These are phyloP conservation scores for Leptomonas seymouri DNA, from an alignment of 208 protist species.

Conservation along the genomic window DNA sequence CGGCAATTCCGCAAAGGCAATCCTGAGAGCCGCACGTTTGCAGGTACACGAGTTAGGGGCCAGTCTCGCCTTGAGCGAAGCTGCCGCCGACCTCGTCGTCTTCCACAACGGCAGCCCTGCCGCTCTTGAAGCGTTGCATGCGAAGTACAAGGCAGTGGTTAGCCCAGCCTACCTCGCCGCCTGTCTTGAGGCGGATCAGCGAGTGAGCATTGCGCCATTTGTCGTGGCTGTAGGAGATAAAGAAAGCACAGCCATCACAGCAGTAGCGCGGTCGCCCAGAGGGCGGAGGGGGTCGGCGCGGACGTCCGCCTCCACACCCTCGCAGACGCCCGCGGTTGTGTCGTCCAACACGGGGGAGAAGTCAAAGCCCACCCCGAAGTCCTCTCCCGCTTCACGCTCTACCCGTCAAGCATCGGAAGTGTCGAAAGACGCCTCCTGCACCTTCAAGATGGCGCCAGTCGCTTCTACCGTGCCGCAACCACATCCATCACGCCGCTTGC, in stretches of 20 bases:
- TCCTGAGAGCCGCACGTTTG: conserved; percentile 19
- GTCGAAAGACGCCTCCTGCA: no score
- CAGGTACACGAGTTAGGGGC: conserved; percentile 58
- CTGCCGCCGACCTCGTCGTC: conserved; percentile 56
- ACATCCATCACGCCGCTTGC: background rate
- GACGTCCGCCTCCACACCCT: background rate
- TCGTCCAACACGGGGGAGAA: no score
- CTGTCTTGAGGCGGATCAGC: conserved; percentile 31
- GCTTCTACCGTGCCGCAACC: background rate
- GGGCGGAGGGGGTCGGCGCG: background rate
- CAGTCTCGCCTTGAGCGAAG: conserved; percentile 54
- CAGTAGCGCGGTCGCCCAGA: background rate
- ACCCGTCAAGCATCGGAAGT: no score
- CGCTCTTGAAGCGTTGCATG: conserved; percentile 28
- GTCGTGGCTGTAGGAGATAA: conserved; percentile 1
- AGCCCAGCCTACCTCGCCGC: conserved; percentile 50
- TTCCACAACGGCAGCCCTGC: conserved; percentile 47
- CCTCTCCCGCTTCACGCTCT: no score
- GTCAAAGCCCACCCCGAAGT: no score
- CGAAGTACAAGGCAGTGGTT: conserved; percentile 48
- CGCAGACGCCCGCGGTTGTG: background rate
- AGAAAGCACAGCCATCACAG: background rate
- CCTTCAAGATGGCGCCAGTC: no score
- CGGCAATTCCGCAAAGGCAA: conserved; percentile 19
- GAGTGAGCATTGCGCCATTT: conserved; percentile 33